A percentile compares a stretch with the other conserved stretches of the same genome.
Conservation (phyloP, 225 moss, liverwort and hornwort genomes). For the Anthoceros angustus region DNA sequence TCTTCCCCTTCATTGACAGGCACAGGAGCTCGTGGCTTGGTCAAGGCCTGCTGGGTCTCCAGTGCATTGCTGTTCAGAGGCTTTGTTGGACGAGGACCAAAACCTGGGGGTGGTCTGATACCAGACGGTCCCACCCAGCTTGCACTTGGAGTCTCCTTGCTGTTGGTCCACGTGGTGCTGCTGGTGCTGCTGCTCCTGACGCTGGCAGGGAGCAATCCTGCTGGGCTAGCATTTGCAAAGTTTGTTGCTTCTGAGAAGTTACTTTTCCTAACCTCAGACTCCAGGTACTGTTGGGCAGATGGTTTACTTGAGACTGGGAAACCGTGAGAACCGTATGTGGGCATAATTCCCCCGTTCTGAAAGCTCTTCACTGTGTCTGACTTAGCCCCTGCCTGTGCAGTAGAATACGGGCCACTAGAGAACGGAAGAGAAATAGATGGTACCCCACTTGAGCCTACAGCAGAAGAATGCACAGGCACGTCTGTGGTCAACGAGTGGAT, state of each 20-base stretch:
- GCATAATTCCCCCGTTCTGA: not conserved
- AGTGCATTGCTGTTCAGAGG: slow-evolving; percentile 18
- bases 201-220: slow-evolving; percentile 14
- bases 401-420: not conserved
- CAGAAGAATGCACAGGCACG: slow-evolving; percentile 12
- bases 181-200: slow-evolving; percentile 29
- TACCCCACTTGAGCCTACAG: slow-evolving; percentile 8
- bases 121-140: slow-evolving; percentile 34
- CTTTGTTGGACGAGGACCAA: slow-evolving; percentile 86
- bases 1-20: slow-evolving; percentile 34
- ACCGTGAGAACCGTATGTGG: not conserved
- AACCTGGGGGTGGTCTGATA: slow-evolving; percentile 96
- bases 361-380: not conserved
- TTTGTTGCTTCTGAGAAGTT: slow-evolving; percentile 10
- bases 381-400: not conserved
- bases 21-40: slow-evolving; percentile 29
- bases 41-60: slow-evolving; percentile 27
- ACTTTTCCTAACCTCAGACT: not conserved
- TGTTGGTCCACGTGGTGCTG: slow-evolving; percentile 11
- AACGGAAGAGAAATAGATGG: not conserved
- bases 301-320: not conserved
- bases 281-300: not conserved
- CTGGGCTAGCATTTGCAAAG: slow-evolving; percentile 17
- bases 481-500: slow-evolving; percentile 11
- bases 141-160: slow-evolving; percentile 27